Base-by-base conservation (phyloP, 306 rosid species). In the Lithocarpus polystachyus region DNA sequence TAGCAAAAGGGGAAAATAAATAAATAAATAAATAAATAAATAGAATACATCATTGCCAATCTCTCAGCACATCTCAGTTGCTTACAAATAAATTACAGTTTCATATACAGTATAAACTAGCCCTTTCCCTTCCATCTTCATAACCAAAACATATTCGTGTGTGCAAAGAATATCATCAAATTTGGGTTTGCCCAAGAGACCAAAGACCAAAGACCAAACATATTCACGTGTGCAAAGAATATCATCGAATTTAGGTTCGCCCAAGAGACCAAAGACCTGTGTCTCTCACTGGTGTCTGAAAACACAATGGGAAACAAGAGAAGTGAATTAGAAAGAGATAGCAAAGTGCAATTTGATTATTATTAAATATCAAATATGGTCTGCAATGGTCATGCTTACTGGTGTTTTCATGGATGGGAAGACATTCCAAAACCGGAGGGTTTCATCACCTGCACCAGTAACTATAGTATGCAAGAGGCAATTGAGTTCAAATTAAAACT, bases 371-470 rank as follows among this genome's bases (percentile, higher is more conserved):
- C n/a, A n/a, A n/a, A 26, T 79, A 68, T 79, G 56, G 33, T 56
- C 43, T 43, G 77, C 13, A 52, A 37, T 54, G 33, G 12, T 24
- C 77, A 76, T 71, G 78, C 93, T 90, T 89, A 91, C 99, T 71
- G 89, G 90, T 56, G 98, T 56, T 90, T 93, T 95, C 84, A 89
- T 59, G 7, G 99, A 95, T 51, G 99, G 99, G 76, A 95, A 95
- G 69, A 95, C 80, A 73, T 91, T 95, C 99, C 98, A 92, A 78
- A 95, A 95, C 77, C 98, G 65, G 13, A 95, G 91, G 13, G 99
- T 95, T 76, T 95, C 99, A 59, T 95, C 99, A 19, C 99, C 99
- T 0, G 99, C 98, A 57, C 99, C 99, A 12, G 99, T 95, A 22
- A 95, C 98, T 76, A 95, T 91, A 40, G 97, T 95, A 94, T 93